Percentiles rank a stretch among this genome's conserved stretches.
These are phyloP conservation scores for Ustilaginoidea virens DNA, from an alignment of 2,329 filamentous ascomycete genomes.

Conservation along the genomic window DNA sequence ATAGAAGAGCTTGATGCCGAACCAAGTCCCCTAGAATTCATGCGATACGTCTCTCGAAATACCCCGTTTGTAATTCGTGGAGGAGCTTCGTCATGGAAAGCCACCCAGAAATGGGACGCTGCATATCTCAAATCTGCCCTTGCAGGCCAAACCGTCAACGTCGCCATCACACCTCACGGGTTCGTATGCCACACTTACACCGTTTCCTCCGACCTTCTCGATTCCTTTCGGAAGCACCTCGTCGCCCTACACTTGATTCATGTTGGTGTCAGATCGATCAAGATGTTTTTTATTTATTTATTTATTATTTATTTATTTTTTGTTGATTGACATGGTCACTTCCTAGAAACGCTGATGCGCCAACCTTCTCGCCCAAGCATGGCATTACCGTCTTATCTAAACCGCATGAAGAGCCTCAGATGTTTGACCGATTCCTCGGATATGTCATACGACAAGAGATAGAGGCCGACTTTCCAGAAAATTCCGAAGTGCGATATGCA, in stretches of 20 bases:
- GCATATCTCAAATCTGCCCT: constrained; percentile 42
- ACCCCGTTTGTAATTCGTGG: constrained; percentile 57
- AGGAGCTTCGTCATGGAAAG: constrained; percentile 47
- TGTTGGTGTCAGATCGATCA: too few species aligned
- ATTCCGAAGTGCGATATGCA: constrained; percentile 48
- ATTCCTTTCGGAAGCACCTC: background rate
- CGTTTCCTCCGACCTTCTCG: background rate
- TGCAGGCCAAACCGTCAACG: constrained; percentile 45
- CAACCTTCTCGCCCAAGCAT: constrained; percentile 13
- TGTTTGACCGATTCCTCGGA: constrained; percentile 46
- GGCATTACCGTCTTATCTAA: constrained; percentile 45
- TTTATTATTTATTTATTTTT: background rate
- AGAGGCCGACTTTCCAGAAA: constrained; percentile 13
- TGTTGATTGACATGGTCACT: background rate
- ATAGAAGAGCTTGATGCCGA: constrained; percentile 47
- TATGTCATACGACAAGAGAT: constrained; percentile 44
- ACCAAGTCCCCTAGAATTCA: constrained; percentile 64
- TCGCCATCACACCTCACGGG: constrained; percentile 63
- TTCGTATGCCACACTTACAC: too few species aligned
- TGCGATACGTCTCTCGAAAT: constrained; percentile 61
- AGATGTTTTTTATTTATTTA: too few species aligned
- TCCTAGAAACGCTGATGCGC: constrained; percentile 22
- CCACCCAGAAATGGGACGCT: constrained; percentile 46
- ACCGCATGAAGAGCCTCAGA: constrained; percentile 50
- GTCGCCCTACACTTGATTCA: too few species aligned